Evolutionary conservation across 139 green algal genomes (phyloP).

Genomic region (Chara braunii): DNA sequence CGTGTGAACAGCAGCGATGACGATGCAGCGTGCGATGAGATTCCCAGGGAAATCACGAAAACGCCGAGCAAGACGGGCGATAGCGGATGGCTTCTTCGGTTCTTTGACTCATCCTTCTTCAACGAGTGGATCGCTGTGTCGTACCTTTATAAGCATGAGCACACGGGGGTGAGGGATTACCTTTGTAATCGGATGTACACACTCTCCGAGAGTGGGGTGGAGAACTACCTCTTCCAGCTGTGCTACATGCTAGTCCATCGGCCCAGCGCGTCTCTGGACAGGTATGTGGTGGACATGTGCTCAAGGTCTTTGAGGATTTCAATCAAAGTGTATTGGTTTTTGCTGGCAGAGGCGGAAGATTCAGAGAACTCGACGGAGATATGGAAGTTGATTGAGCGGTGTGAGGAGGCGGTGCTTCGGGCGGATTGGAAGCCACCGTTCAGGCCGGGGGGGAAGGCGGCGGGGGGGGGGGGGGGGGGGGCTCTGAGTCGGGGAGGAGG

Average conservation of each 20-base stretch:
- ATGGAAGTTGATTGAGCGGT: conserved; percentile 4
- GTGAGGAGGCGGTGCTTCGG: conserved; percentile 10
- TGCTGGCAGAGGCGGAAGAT: conserved; percentile 82
- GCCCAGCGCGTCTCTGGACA: conserved; percentile 59
- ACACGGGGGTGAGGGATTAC: conserved; percentile 73
- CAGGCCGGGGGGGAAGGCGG: not conserved
- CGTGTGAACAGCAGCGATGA: not conserved
- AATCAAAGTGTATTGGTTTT: conserved; percentile 83
- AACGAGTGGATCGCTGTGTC: conserved; percentile 76
- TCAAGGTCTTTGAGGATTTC: conserved; percentile 68
- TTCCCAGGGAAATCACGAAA: conserved; percentile 12
- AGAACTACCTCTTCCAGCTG: conserved; percentile 81
- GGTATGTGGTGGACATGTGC: conserved; percentile 70
- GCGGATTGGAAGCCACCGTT: not conserved
- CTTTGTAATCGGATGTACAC: conserved; percentile 78
- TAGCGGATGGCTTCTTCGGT: conserved; percentile 57
- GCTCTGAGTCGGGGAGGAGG: not conserved
- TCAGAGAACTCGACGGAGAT: conserved; percentile 1
- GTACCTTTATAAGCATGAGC: conserved; percentile 68
- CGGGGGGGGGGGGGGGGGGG: not conserved
- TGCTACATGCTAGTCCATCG: conserved; percentile 61
- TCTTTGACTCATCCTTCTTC: conserved; percentile 78
- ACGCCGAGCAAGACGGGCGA: conserved; percentile 9
- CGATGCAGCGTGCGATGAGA: not conserved
- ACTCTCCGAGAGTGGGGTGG: conserved; percentile 63